Percentiles rank a stretch among this genome's conserved stretches.
phyloP scores from a whole-genome alignment of 23 red algal genomes.

The Chondrus crispus region DNA sequence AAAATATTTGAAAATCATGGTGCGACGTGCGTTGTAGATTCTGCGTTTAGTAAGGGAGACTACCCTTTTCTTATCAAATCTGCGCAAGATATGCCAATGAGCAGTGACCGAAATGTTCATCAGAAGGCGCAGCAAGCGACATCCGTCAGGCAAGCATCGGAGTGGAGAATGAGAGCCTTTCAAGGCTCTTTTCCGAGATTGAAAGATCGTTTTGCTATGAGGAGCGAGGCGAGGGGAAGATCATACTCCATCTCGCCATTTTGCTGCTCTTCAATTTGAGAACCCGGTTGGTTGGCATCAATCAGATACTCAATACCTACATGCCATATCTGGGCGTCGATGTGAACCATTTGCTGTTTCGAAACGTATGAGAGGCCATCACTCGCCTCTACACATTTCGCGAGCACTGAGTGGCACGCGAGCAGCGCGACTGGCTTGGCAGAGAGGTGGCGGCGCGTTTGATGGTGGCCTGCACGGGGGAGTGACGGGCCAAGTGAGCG shows the following conservation, averaged over 20 bases:
- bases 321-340: not conserved
- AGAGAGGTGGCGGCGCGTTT: too few species aligned
- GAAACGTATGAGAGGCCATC: not conserved
- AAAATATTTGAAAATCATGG: too few species aligned
- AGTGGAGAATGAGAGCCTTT: constrained; percentile 16
- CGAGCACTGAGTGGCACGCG: too few species aligned
- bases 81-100: constrained; percentile 9
- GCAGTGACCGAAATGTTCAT: not conserved
- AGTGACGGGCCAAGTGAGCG: too few species aligned
- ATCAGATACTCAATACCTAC: not conserved
- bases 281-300: not conserved
- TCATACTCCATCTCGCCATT: not conserved
- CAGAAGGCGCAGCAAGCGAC: not conserved
- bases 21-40: too few species aligned
- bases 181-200: constrained; percentile 8
- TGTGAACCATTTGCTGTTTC: not conserved
- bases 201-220: constrained; percentile 1
- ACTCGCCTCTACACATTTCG: too few species aligned
- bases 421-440: too few species aligned
- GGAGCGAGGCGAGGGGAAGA: not conserved
- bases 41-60: too few species aligned
- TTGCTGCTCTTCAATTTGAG: not conserved
- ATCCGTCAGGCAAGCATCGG: constrained; percentile 5
- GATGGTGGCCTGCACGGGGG: too few species aligned
- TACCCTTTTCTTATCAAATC: not conserved